phyloP scores from a whole-genome alignment of 192 early-diverging fungal species.

The Endogone sp. region DNA sequence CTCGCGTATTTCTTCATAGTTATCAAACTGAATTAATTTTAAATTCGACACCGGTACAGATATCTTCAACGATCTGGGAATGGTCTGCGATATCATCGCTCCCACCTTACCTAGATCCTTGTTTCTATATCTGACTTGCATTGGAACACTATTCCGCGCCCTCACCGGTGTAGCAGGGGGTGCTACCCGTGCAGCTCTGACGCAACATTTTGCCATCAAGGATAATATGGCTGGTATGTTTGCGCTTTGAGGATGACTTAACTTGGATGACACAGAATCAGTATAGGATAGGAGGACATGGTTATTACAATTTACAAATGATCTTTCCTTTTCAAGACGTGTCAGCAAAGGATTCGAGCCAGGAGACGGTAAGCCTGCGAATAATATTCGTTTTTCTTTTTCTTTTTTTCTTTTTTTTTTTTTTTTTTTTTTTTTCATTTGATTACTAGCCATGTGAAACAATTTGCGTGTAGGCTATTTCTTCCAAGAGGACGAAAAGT shows the following conservation, averaged over 20 bases:
- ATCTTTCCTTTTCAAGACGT: background rate
- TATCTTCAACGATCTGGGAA: background rate
- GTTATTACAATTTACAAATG: too few relatives aligned
- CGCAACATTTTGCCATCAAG: background rate
- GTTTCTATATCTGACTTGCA: background rate
- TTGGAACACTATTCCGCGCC: background rate
- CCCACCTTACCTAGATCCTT: background rate
- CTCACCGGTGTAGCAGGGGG: background rate
- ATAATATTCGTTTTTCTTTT: background rate
- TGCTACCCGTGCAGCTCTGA: background rate
- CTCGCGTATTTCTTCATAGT: too few relatives aligned
- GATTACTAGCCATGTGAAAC: too few relatives aligned
- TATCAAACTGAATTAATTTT: too few relatives aligned
- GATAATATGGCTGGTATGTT: background rate
- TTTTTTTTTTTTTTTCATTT: background rate
- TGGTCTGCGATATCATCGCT: background rate
- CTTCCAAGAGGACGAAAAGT: too few relatives aligned
- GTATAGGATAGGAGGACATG: too few relatives aligned
- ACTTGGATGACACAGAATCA: too few relatives aligned
- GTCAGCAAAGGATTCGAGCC: background rate
- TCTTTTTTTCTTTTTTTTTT: background rate
- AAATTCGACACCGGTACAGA: background rate
- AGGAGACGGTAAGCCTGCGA: background rate
- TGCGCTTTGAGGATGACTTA: too few relatives aligned
- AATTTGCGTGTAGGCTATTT: too few relatives aligned